Evolutionary conservation across 306 rosid genomes (phyloP).

Genomic region (Fragaria vesca): DNA sequence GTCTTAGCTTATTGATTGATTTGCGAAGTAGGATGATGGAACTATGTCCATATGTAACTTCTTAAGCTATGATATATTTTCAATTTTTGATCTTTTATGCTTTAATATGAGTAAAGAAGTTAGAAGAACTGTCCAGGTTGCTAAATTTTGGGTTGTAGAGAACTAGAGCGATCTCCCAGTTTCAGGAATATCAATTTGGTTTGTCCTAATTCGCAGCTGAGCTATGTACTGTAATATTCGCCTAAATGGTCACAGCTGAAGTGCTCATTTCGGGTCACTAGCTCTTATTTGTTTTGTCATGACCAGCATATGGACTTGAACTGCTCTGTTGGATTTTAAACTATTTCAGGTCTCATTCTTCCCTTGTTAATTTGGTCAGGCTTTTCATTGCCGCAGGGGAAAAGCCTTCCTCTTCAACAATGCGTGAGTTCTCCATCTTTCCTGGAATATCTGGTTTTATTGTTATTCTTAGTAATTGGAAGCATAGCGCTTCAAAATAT

Average conservation of each 20-base stretch:
- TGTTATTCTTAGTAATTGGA: background rate
- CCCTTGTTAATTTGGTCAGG: conserved; percentile 39
- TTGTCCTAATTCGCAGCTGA: background rate
- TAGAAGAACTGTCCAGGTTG: background rate
- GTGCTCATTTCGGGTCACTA: background rate
- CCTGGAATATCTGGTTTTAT: background rate
- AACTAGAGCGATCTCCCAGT: background rate
- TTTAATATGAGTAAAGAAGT: background rate
- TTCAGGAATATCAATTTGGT: background rate
- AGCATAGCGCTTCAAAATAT: background rate
- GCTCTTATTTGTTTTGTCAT: conserved; percentile 15
- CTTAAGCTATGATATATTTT: background rate
- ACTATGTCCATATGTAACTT: background rate
- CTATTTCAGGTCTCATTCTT: conserved; percentile 26
- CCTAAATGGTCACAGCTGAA: background rate
- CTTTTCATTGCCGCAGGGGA: conserved; percentile 68
- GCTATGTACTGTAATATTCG: background rate
- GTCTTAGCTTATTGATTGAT: background rate
- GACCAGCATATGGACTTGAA: conserved; percentile 9
- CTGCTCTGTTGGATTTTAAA: conserved; percentile 23
- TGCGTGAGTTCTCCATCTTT: conserved; percentile 54
- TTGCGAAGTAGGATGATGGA: background rate
- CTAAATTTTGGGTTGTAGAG: background rate
- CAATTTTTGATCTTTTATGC: background rate
- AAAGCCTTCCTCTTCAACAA: conserved; percentile 82